These are phyloP conservation scores for Claviceps fusiformis DNA, from an alignment of 2,329 filamentous ascomycete genomes.

Conservation along the genomic window DNA sequence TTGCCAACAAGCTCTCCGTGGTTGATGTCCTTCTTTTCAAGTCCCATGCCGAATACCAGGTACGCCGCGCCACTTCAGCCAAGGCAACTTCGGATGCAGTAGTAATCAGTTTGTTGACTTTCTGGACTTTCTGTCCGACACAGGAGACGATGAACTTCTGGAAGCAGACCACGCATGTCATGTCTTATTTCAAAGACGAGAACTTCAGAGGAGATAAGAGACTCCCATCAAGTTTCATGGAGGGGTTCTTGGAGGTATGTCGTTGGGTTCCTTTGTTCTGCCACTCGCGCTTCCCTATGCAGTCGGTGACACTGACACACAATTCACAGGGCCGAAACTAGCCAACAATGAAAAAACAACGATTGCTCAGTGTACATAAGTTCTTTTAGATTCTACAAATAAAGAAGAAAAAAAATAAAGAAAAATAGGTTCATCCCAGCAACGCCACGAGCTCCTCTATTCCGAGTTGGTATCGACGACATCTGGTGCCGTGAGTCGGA, in stretches of 20 bases:
- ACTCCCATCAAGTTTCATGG: conserved; percentile 82
- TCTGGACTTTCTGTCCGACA: background rate
- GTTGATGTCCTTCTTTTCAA: conserved; percentile 85
- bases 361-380: conserved; percentile 22
- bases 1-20: conserved; percentile 74
- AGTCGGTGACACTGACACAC: conserved; percentile 12
- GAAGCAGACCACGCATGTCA: conserved; percentile 91
- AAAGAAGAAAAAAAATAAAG: conserved; percentile 2
- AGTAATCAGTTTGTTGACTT: background rate
- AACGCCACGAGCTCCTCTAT: conserved; percentile 19
- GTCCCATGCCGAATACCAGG: conserved; percentile 90
- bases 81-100: background rate
- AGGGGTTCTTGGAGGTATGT: conserved; percentile 84
- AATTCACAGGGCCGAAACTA: conserved; percentile 41
- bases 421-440: conserved; percentile 11
- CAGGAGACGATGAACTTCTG: conserved; percentile 99
- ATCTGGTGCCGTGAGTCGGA: background rate
- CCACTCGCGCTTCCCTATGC: background rate
- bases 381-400: conserved; percentile 8
- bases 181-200: conserved; percentile 92
- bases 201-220: conserved; percentile 60
- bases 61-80: conserved; percentile 31
- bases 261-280: background rate
- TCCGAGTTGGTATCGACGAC: conserved; percentile 3
- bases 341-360: conserved; percentile 8